phyloP scores from a whole-genome alignment of 2,329 filamentous ascomycete species.

The Colletotrichum sp. region DNA sequence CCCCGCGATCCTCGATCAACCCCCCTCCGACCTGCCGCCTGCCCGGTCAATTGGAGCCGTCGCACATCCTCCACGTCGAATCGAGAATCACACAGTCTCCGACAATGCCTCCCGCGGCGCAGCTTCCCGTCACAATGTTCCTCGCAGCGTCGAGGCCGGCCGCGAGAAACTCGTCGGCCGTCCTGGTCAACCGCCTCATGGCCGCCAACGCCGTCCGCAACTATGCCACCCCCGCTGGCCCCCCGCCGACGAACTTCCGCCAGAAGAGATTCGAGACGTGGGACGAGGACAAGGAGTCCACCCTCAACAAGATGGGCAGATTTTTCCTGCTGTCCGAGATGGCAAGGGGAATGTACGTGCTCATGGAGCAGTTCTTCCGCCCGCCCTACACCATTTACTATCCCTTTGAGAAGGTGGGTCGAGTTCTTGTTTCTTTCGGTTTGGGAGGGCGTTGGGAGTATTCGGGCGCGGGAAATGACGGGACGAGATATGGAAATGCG shows the following conservation, averaged over 20 bases:
- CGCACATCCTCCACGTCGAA: neutral
- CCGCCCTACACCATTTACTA: slow-evolving; percentile 99
- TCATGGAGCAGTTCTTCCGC: slow-evolving; percentile 97
- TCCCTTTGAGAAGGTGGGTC: slow-evolving; percentile 89
- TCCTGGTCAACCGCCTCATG: slow-evolving; percentile 15
- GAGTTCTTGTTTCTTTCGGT: neutral
- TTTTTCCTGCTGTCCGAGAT: slow-evolving; percentile 97
- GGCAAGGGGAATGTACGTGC: slow-evolving; percentile 96
- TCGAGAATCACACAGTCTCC: slow-evolving; percentile 1
- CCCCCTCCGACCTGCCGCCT: slow-evolving; percentile 7
- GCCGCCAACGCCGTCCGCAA: slow-evolving; percentile 23
- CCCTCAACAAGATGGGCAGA: slow-evolving; percentile 84
- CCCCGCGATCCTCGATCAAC: neutral
- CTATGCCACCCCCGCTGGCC: slow-evolving; percentile 76
- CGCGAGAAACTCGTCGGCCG: slow-evolving; percentile 11
- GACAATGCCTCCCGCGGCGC: slow-evolving; percentile 21
- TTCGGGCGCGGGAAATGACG: neutral
- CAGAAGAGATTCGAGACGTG: slow-evolving; percentile 75
- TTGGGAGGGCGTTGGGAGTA: neutral
- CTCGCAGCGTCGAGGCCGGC: slow-evolving; percentile 18
- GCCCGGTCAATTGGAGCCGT: slow-evolving; percentile 18
- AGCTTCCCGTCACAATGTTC: slow-evolving; percentile 21
- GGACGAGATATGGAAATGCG: neutral
- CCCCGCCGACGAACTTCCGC: slow-evolving; percentile 83
- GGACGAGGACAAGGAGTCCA: slow-evolving; percentile 79